These are phyloP conservation scores for Pseudopyricularia javanii DNA, from an alignment of 2,329 filamentous ascomycete genomes.

Conservation along the genomic window DNA sequence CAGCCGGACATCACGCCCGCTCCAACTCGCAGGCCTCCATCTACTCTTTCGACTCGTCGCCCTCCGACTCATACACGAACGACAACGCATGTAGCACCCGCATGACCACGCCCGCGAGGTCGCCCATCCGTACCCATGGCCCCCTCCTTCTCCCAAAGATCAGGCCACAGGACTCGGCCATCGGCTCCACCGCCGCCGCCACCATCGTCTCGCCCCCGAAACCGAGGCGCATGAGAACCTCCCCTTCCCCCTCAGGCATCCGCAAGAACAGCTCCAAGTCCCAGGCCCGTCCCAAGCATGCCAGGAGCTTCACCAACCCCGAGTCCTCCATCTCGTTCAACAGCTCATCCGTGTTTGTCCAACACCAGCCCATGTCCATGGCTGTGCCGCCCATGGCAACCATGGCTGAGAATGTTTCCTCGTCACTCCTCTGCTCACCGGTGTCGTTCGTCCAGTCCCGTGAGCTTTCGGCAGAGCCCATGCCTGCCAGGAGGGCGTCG, in stretches of 20 bases:
- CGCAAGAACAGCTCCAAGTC: slow-evolving; percentile 7
- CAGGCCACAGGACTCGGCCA: slow-evolving; percentile 68
- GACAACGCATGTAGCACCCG: slow-evolving; percentile 42
- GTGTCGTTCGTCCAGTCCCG: slow-evolving; percentile 36
- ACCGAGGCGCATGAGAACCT: slow-evolving; percentile 46
- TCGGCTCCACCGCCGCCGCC: slow-evolving; percentile 38
- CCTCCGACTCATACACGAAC: slow-evolving; percentile 38
- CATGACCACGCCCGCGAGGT: slow-evolving; percentile 55
- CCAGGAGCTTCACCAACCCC: slow-evolving; percentile 49
- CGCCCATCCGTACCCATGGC: slow-evolving; percentile 66
- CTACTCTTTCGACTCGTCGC: slow-evolving; percentile 56
- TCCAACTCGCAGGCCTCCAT: slow-evolving; percentile 54
- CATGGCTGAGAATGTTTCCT: slow-evolving; percentile 16
- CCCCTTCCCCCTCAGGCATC: slow-evolving; percentile 25
- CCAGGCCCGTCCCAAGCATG: slow-evolving; percentile 33
- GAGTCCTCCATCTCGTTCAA: slow-evolving; percentile 34
- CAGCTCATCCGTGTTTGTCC: slow-evolving; percentile 23
- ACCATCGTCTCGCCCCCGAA: slow-evolving; percentile 34
- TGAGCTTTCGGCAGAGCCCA: slow-evolving; percentile 26
- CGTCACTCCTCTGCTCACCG: slow-evolving; percentile 54
- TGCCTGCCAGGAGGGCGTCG: slow-evolving; percentile 44
- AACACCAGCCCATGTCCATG: background rate
- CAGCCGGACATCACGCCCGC: slow-evolving; percentile 35
- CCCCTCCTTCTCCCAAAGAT: slow-evolving; percentile 77
- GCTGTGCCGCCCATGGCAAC: slow-evolving; percentile 5